Conservation (phyloP, 345 rosid species). For the Passiflora organensis region DNA sequence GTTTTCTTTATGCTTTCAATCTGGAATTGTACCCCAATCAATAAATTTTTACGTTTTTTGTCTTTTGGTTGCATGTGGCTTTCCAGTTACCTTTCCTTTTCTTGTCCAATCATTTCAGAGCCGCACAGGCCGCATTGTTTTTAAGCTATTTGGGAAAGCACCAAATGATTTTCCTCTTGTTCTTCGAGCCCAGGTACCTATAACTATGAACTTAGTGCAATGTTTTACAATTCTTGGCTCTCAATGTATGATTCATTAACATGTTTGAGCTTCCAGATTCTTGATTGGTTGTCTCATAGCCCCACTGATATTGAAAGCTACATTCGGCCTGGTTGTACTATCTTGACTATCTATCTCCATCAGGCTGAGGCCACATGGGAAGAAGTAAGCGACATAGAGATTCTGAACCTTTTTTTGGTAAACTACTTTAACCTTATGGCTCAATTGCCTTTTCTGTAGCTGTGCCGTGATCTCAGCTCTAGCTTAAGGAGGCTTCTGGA, state of each 20-base stretch:
- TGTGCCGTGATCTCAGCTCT: conserved; percentile 61
- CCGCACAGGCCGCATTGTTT: conserved; percentile 88
- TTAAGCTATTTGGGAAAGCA: conserved; percentile 91
- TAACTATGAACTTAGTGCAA: conserved; percentile 1
- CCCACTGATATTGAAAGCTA: conserved; percentile 99
- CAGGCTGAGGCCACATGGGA: conserved; percentile 87
- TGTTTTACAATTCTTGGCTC: conserved; percentile 11
- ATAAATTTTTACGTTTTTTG: conserved; percentile 6
- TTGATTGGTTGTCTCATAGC: conserved; percentile 90
- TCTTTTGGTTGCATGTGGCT: neutral
- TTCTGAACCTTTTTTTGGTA: neutral
- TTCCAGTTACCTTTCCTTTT: neutral
- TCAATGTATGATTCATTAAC: conserved; percentile 16
- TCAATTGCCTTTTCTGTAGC: conserved; percentile 40
- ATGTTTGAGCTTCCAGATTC: conserved; percentile 56
- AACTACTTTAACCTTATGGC: conserved; percentile 15
- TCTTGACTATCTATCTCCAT: conserved; percentile 81
- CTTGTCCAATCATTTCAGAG: conserved; percentile 48
- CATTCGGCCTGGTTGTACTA: conserved; percentile 93
- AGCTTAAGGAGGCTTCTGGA: conserved; percentile 78
- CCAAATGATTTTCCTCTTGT: conserved; percentile 87
- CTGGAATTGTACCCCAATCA: too few relatives aligned
- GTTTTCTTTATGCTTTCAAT: too few relatives aligned
- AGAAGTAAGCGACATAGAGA: conserved; percentile 55
- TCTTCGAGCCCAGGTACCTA: conserved; percentile 76